Conservation (phyloP, 2,329 filamentous ascomycete species). For the Neoarthrinium moseri region DNA sequence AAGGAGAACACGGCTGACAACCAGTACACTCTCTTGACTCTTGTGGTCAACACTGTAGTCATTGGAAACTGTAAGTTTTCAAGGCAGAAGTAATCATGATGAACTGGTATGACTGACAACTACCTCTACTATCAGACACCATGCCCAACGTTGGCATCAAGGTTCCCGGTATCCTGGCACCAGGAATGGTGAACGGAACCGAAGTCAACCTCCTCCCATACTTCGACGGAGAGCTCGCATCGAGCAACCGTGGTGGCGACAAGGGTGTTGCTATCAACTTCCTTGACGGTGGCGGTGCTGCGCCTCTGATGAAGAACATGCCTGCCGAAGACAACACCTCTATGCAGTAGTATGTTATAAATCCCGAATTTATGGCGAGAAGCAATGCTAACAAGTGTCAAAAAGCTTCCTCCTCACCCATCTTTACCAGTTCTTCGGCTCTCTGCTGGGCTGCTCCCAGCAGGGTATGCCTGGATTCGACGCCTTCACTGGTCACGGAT, state of each 20-base stretch:
- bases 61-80: conserved; percentile 55
- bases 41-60: conserved; percentile 62
- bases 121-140: conserved; percentile 38
- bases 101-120: neutral
- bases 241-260: conserved; percentile 49
- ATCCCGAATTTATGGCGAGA: neutral
- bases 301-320: conserved; percentile 53
- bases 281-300: conserved; percentile 58
- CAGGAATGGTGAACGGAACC: conserved; percentile 46
- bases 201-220: conserved; percentile 58
- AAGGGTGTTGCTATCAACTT: conserved; percentile 54
- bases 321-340: conserved; percentile 48
- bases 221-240: conserved; percentile 54
- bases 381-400: neutral
- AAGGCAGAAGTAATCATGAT: neutral
- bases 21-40: conserved; percentile 53
- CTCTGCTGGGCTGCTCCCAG: conserved; percentile 53
- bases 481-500: conserved; percentile 43
- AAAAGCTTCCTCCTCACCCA: conserved; percentile 56
- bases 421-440: conserved; percentile 61
- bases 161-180: conserved; percentile 57
- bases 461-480: conserved; percentile 49
- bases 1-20: conserved; percentile 58
- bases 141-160: conserved; percentile 48
- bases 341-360: conserved; percentile 51